Percentiles rank a stretch among this genome's conserved stretches.
These are phyloP conservation scores for Camillea tinctor DNA, from an alignment of 2,329 filamentous ascomycete genomes.

Conservation along the genomic window DNA sequence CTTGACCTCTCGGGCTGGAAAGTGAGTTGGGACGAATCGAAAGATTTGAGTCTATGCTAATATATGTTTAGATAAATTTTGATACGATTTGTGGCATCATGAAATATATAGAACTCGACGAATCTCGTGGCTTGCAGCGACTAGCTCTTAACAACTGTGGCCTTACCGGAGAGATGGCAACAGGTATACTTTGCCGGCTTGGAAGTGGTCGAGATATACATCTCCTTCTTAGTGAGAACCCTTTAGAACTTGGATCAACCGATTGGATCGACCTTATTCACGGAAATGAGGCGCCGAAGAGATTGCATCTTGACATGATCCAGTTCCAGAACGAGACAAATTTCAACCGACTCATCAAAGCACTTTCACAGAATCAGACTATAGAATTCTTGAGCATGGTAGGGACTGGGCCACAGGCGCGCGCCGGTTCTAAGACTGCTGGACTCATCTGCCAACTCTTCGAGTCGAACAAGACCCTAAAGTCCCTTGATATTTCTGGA, in stretches of 20 bases:
- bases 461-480: slow-evolving; percentile 48
- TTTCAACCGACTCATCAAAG: slow-evolving; percentile 50
- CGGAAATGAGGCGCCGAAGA: slow-evolving; percentile 47
- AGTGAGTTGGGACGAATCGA: slow-evolving; percentile 33
- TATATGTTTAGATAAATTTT: slow-evolving; percentile 43
- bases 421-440: slow-evolving; percentile 46
- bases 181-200: slow-evolving; percentile 50
- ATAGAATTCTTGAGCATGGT: slow-evolving; percentile 54
- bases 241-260: slow-evolving; percentile 51
- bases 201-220: slow-evolving; percentile 47
- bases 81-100: slow-evolving; percentile 48
- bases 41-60: slow-evolving; percentile 8
- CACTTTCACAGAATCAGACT: slow-evolving; percentile 48
- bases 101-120: slow-evolving; percentile 42
- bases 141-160: slow-evolving; percentile 52
- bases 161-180: slow-evolving; percentile 49
- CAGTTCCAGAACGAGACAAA: slow-evolving; percentile 52
- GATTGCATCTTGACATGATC: slow-evolving; percentile 56
- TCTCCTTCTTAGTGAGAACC: slow-evolving; percentile 51
- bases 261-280: slow-evolving; percentile 49
- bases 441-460: slow-evolving; percentile 51
- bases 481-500: slow-evolving; percentile 56
- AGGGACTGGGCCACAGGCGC: slow-evolving; percentile 50
- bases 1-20: slow-evolving; percentile 55
- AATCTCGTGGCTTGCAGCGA: slow-evolving; percentile 41